These are phyloP conservation scores for Boletus rufocinnamomeus DNA, from an alignment of 768 basidiomycete genomes.

Conservation along the genomic window DNA sequence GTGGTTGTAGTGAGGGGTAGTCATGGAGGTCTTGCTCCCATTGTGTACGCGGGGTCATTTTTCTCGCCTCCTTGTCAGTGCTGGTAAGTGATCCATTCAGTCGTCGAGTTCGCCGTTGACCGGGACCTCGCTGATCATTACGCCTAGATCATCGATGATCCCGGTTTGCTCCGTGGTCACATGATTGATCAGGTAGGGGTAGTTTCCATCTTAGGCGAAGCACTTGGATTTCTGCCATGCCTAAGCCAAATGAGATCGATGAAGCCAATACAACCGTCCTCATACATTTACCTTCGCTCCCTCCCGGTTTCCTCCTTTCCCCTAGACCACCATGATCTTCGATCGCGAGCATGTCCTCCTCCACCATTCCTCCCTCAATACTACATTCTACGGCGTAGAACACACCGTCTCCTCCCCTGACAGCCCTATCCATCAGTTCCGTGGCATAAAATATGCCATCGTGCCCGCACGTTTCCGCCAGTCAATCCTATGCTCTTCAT, in stretches of 20 bases:
- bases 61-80: neutral
- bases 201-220: slow-evolving; percentile 26
- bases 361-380: slow-evolving; percentile 55
- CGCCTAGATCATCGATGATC: slow-evolving; percentile 3
- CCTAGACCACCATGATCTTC: slow-evolving; percentile 29
- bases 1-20: neutral
- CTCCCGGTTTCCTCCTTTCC: neutral
- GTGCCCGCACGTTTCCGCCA: slow-evolving; percentile 77
- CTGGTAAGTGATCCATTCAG: slow-evolving; percentile 1
- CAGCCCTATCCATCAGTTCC: slow-evolving; percentile 64
- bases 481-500: slow-evolving; percentile 60
- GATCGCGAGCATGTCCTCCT: slow-evolving; percentile 36
- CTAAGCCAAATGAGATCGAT: slow-evolving; percentile 27
- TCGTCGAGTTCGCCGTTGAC: slow-evolving; percentile 18
- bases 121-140: no score
- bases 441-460: slow-evolving; percentile 76
- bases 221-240: slow-evolving; percentile 24
- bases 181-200: slow-evolving; percentile 21
- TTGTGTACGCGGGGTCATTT: neutral
- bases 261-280: slow-evolving; percentile 17
- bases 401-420: slow-evolving; percentile 61
- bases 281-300: neutral
- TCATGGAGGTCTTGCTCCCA: neutral
- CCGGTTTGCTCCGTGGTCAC: slow-evolving; percentile 26
- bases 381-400: slow-evolving; percentile 66